Percentiles rank a stretch among this genome's conserved stretches.
Evolutionary conservation across 2,329 filamentous ascomycete species (phyloP).

Genomic region (Lecanicillium sp.): DNA sequence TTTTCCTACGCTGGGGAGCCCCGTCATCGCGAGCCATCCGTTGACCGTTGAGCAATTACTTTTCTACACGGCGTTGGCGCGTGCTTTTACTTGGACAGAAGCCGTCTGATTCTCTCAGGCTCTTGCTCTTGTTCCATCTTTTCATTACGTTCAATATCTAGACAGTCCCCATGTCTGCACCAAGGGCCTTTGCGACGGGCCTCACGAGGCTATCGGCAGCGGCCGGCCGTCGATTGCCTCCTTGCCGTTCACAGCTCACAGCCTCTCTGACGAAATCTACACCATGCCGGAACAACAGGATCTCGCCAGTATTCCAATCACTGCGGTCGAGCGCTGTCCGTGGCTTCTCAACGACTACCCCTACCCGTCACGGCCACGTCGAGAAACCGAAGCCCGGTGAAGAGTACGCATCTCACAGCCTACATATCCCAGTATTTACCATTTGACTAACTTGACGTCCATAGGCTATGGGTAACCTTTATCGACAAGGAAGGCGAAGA

Average conservation of each 20-base stretch:
- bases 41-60: too few relatives aligned
- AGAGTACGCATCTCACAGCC: conserved; percentile 53
- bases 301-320: too few relatives aligned
- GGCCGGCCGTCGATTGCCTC: conserved; percentile 17
- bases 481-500: conserved; percentile 80
- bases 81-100: too few relatives aligned
- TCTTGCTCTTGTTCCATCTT: conserved; percentile 5
- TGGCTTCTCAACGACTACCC: conserved; percentile 57
- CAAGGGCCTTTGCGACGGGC: conserved; percentile 23
- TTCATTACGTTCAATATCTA: too few relatives aligned
- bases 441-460: conserved; percentile 8
- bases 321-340: conserved; percentile 17
- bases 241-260: conserved; percentile 13
- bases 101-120: too few relatives aligned
- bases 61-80: too few relatives aligned
- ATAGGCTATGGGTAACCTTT: conserved; percentile 80
- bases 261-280: conserved; percentile 4
- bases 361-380: conserved; percentile 66
- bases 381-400: conserved; percentile 80
- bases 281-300: conserved; percentile 1
- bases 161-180: conserved; percentile 22
- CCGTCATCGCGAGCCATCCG: too few relatives aligned
- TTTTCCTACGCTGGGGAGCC: too few relatives aligned
- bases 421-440: too few relatives aligned
- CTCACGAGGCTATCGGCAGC: conserved; percentile 23